phyloP scores from a whole-genome alignment of 176 grass and related monocot species.

The Eremochloa ophiuroides region DNA sequence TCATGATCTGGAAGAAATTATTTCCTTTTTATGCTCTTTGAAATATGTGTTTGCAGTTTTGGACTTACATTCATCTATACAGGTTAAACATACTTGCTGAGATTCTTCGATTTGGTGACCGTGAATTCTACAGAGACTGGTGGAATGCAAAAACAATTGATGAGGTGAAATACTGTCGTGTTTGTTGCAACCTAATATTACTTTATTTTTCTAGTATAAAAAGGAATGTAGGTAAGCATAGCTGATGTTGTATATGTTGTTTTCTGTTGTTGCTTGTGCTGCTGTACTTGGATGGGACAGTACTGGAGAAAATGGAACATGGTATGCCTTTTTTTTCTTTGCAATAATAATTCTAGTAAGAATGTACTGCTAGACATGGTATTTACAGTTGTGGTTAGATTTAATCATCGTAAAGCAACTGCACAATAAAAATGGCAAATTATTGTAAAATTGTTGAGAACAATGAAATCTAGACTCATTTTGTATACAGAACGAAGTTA shows the following conservation, averaged over 20 bases:
- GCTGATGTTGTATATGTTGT: conserved; percentile 34
- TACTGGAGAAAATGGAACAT: conserved; percentile 99
- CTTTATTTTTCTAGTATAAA: not conserved
- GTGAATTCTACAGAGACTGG: conserved; percentile 99
- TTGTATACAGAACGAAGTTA: conserved; percentile 2
- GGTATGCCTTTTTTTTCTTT: conserved; percentile 50
- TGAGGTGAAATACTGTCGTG: conserved; percentile 54
- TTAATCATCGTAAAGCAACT: conserved; percentile 3
- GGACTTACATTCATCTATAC: not conserved
- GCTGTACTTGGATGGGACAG: conserved; percentile 42
- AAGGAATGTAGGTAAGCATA: not conserved
- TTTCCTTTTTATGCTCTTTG: not conserved
- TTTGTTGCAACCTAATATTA: not conserved
- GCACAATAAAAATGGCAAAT: not conserved
- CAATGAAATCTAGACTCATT: not conserved
- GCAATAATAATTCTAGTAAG: not conserved
- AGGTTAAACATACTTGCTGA: conserved; percentile 99
- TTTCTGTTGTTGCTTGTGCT: conserved; percentile 35
- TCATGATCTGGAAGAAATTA: not conserved
- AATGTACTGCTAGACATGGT: not conserved
- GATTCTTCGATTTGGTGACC: conserved; percentile 91
- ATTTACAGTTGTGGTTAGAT: not conserved
- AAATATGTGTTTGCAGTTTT: conserved; percentile 12
- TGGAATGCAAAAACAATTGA: conserved; percentile 99
- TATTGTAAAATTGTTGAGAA: not conserved